Conservation (phyloP, 2,329 filamentous ascomycete species). For the Emericellopsis cladophorae region DNA sequence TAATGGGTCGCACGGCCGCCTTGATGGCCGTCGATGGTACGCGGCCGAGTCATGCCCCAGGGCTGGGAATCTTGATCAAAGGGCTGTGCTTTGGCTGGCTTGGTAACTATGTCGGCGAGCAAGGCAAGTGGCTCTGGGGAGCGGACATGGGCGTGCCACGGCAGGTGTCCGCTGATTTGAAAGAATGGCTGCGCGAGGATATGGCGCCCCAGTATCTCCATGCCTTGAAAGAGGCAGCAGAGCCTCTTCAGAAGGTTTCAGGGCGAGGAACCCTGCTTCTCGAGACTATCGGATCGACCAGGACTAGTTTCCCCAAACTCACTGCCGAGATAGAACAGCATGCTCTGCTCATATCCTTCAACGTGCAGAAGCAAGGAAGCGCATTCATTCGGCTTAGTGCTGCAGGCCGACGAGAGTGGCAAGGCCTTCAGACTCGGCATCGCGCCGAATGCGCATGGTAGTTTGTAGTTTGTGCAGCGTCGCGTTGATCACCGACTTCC, state of each 20-base stretch:
- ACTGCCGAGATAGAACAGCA: constrained; percentile 6
- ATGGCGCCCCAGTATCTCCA: constrained; percentile 8
- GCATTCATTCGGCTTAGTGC: constrained; percentile 13
- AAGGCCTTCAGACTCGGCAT: constrained; percentile 14
- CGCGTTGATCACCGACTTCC: constrained; percentile 14
- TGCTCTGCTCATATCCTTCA: constrained; percentile 12
- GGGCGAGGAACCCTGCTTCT: constrained; percentile 5
- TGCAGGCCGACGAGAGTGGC: constrained; percentile 13
- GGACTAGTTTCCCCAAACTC: constrained; percentile 10
- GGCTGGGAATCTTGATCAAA: constrained; percentile 12
- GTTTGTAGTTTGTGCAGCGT: constrained; percentile 13
- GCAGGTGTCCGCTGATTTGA: constrained; percentile 13
- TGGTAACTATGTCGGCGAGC: constrained; percentile 16
- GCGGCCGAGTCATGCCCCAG: constrained; percentile 21
- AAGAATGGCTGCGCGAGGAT: constrained; percentile 12
- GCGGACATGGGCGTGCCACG: constrained; percentile 18
- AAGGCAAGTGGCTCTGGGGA: constrained; percentile 23
- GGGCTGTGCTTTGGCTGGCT: constrained; percentile 22
- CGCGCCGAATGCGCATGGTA: constrained; percentile 6
- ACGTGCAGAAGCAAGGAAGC: constrained; percentile 11
- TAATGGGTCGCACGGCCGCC: constrained; percentile 17
- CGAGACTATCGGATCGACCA: constrained; percentile 10
- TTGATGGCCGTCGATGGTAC: constrained; percentile 22
- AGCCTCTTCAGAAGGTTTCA: constrained; percentile 2
- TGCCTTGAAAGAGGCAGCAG: too few species aligned